Evolutionary conservation across 164 flowering plant species (phyloP), one percentile per base, ranked within the genome.

Genomic region (Sextonia rubra): DNA sequence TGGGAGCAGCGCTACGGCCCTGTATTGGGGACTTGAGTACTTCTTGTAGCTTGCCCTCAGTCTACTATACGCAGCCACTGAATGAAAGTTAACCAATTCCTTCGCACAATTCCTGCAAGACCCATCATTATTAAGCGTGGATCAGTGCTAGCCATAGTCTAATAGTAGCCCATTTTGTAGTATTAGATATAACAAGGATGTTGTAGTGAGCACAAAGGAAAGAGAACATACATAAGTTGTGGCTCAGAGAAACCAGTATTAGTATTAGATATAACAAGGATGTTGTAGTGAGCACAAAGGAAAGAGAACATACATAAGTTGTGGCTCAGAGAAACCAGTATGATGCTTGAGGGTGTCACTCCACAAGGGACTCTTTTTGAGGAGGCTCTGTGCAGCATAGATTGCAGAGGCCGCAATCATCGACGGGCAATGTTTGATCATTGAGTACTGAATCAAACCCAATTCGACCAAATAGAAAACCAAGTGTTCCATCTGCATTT

Each of bases 391-490:
- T 3, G 99, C 98, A 0, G 88, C 99, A 74, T 88, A 93, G 63
- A 93, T 94, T 20, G 98, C 98, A 25, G 98, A 85, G 69, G 99
- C 99, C 27, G 98, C 93, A 27, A 95, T 73, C 96, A 91, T 84
- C 2, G 98, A 95, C 37, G 97, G 93, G 70, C 82, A 74, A 77
- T 80, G 88, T 48, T 74, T 77, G 3, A 82, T 44, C 37, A 85
- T 81, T 20, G 67, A 82, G 73, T 95, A 95, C n/a, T 91, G 82
- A 93, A 89, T 86, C 79, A 90, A 52, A 0, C 91, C 91, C 26
- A 93, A 74, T 75, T 95, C 98, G 12, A 91, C 89, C 2, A 89
- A 74, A 49, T 85, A 89, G 79, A 84, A 84, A 0, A 80, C 90
- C 89, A 88, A 70, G 75, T 89, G 79, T 71, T 91, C 90, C 93